A percentile compares a stretch with the other conserved stretches of the same genome.
phyloP scores from a whole-genome alignment of 768 basidiomycete genomes.

The Rubroboletus satanas region DNA sequence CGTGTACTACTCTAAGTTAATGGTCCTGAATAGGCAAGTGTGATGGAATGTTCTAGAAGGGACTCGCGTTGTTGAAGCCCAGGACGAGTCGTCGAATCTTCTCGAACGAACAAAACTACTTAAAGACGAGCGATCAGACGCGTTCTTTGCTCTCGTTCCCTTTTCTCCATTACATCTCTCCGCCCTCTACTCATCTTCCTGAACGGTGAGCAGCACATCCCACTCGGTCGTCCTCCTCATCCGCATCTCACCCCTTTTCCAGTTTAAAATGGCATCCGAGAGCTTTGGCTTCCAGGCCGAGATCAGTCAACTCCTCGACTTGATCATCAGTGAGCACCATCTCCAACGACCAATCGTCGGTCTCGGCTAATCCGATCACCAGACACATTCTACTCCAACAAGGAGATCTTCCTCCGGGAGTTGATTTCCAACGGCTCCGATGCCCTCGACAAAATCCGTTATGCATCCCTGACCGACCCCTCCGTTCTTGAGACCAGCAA shows the following conservation, averaged over 20 bases:
- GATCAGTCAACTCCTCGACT: constrained; percentile 96
- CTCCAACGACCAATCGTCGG: not conserved
- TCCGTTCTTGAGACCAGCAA: constrained; percentile 84
- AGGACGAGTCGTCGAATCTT: constrained; percentile 37
- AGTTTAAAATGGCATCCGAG: constrained; percentile 64
- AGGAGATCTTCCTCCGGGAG: constrained; percentile 99
- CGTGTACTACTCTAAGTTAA: not conserved
- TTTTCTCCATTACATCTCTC: constrained; percentile 13
- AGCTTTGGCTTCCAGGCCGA: constrained; percentile 98
- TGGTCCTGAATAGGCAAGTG: constrained; percentile 26
- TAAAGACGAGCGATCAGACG: constrained; percentile 30
- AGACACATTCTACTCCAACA: constrained; percentile 99
- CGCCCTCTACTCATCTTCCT: constrained; percentile 5
- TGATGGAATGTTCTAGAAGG: constrained; percentile 36
- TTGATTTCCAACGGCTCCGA: constrained; percentile 96
- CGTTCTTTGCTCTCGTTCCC: constrained; percentile 10
- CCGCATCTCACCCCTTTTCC: constrained; percentile 12
- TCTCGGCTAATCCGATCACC: constrained; percentile 12
- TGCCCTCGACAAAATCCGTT: constrained; percentile 99
- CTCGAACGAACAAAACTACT: constrained; percentile 40
- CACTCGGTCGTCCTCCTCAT: not conserved
- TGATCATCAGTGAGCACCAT: constrained; percentile 85
- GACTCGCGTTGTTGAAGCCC: constrained; percentile 8
- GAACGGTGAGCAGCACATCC: constrained; percentile 13
- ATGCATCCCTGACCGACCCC: constrained; percentile 92